Base-by-base conservation (phyloP, 2,329 filamentous ascomycete genomes). In the Epicoccum sorghinum region DNA sequence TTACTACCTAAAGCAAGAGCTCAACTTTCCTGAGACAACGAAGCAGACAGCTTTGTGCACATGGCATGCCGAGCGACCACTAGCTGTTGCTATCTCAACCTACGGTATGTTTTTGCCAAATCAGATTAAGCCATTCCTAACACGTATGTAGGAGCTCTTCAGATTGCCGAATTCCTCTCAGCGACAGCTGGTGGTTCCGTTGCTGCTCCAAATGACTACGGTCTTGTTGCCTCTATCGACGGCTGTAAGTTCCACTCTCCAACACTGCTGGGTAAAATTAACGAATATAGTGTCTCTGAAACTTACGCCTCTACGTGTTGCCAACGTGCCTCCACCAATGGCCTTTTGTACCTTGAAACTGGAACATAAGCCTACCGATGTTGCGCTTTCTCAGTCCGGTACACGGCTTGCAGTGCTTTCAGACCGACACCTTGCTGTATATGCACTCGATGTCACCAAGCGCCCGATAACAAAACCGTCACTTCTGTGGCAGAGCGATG, bases 1-100 rank as follows among this genome's bases (percentile, higher is more conserved):
- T 71, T 99, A 95, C 85, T 98, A 98, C 73, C 81, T 99, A 13
- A 99, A 99, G 77, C 92, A 96, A 72, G 92, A 97, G 70, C 81
- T 97, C 6, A 44, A 47, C 2, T 69, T 71, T 25, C 68, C 69
- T 4, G 66, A 68, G 27, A 33, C 46, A 45, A 48, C 52, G 14
- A 24, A 52, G 6, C 50, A 35, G 13, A 64, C 53, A 18, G 63
- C 61, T 27, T 51, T 52, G 41, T 70, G 57, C 52, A 69, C 58
- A 25, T 99, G 95, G 95, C 91, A 99, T 72, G 85, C 91, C 1
- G 95, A 98, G 70, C 92, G 89, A 71, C 79, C 92, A 3, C 78
- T 97, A 30, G 84, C 86, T 12, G 80, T 95, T 43, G 81, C 85
- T 14, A 76, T 85, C 7, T 80, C 82, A 9, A 73, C 62, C 14